Evolutionary conservation across 345 rosid species (phyloP), one percentile per base, ranked within the genome.

Genomic region (Pugionium cornutum): DNA sequence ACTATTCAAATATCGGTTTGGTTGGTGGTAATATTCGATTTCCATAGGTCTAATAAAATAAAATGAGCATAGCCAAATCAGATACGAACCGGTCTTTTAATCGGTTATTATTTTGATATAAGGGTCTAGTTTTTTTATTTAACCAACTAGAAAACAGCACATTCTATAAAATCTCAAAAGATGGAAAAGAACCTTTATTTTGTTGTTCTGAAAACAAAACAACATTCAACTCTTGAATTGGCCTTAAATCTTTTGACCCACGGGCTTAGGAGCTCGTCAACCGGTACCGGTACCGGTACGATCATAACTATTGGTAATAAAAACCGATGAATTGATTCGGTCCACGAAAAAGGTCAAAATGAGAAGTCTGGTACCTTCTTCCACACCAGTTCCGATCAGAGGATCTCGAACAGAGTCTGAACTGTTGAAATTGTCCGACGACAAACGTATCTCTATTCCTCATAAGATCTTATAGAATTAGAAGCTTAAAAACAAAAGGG

Each of bases 371-470:
- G 55, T 33, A 28, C 70, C 3, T 46, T 35, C 27, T 39, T 69
- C 48, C 25, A 43, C 27, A 10, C 50, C 34, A 40, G 35, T 31
- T 42, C 65, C 56, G 49, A 65, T 65, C 76, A 64, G 69, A 56
- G 26, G 42, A 11, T 56, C 58, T 53, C 31, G 8, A 39, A 52
- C 31, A 27, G 60, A 59, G 37, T 35, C 47, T 7, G 34, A 54
- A 53, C 49, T 30, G 39, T 34, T 28, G 8, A 6, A 7, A 27
- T n/a, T 33, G 5, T 58, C 76, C 69, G 75, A 58, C 53, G 7
- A 33, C 3, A 63, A 31, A 32, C 36, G 4, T n/a, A 37, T 55
- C 8, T 54, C 51, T 62, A 26, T 71, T 48, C 9, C 3, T 40
- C 10, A 31, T 8, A 4, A 1, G 52, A 63, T 46, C 58, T 18